Base-by-base conservation (phyloP, 1,139 yeast species). In the Taphrina flavorubra region DNA sequence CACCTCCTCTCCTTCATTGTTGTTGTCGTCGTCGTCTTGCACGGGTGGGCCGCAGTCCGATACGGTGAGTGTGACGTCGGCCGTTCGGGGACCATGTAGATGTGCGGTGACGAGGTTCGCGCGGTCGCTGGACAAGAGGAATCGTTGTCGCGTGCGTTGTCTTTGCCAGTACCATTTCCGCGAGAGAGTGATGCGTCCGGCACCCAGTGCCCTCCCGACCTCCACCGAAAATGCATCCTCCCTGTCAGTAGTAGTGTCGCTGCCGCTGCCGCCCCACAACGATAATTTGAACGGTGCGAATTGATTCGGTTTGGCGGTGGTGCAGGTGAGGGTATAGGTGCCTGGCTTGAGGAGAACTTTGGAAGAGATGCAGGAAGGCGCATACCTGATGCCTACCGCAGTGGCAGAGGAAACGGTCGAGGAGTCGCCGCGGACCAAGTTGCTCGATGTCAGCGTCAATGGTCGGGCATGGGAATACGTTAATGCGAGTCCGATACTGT, bases 261-360 rank as follows among this genome's bases (percentile, higher is more conserved):
- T 11, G n/a, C 5, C 20, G 1, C n/a, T 36, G 14, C 39, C 60
- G 11, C 36, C n/a, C 47, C 42, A 44, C n/a, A 58, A 3, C 18
- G 65, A 58, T 64, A 71, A 34, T 18, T 46, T 16, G 58, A 71
- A 71, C n/a, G 49, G 55, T 18, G 70, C 72, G 46, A 42, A 55
- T 13, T 44, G 39, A 39, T 66, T 67, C n/a, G 70, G 56, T 11
- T 63, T 65, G 34, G 64, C 66, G 20, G 70, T 49, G 8, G 72
- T 70, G 13, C 57, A 65, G 3, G 71, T 65, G 20, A 71, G 25
- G 4, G 72, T 66, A 49, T 71, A 71, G 16, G 46, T 57, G 13
- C 72, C 72, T 16, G 64, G 53, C 46, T 47, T 37, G 37, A 71
- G 44, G 25, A 34, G 36, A 13, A 37, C 36, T 11, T 8, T 49